These are phyloP conservation scores for Pleomassaria siparia DNA, from an alignment of 2,329 filamentous ascomycete genomes.

Conservation along the genomic window DNA sequence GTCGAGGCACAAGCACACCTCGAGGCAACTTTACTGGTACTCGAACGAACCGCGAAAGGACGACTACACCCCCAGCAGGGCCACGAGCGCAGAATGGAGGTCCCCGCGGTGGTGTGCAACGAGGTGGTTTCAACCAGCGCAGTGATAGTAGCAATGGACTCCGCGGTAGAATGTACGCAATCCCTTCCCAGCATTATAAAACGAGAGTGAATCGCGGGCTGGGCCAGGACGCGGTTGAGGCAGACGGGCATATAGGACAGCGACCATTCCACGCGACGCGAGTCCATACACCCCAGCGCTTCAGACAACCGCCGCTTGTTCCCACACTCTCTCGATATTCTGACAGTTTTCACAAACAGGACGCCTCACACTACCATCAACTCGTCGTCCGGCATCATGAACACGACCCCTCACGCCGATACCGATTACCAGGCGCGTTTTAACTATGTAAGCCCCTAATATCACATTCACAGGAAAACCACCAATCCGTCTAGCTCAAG, in stretches of 20 bases:
- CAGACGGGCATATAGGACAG: background rate
- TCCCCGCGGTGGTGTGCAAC: background rate
- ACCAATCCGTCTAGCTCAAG: slow-evolving; percentile 17
- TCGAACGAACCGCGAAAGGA: background rate
- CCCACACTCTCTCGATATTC: background rate
- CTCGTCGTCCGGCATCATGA: background rate
- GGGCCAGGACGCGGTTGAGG: background rate
- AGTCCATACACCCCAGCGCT: background rate
- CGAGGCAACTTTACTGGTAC: no score
- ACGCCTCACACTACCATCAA: background rate
- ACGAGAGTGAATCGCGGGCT: background rate
- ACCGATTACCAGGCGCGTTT: background rate
- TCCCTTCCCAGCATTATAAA: background rate
- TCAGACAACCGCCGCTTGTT: background rate
- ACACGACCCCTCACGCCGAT: background rate
- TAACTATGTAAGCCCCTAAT: background rate
- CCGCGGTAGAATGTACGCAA: background rate
- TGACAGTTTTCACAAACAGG: background rate
- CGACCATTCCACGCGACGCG: background rate
- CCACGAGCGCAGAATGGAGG: background rate
- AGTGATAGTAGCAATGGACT: background rate
- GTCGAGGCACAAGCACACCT: background rate
- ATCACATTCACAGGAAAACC: background rate
- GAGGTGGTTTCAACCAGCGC: background rate
- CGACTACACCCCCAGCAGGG: background rate